Evolutionary conservation across 75 land plant genomes (phyloP), one percentile per base, ranked within the genome.

Genomic region (Picea glauca): DNA sequence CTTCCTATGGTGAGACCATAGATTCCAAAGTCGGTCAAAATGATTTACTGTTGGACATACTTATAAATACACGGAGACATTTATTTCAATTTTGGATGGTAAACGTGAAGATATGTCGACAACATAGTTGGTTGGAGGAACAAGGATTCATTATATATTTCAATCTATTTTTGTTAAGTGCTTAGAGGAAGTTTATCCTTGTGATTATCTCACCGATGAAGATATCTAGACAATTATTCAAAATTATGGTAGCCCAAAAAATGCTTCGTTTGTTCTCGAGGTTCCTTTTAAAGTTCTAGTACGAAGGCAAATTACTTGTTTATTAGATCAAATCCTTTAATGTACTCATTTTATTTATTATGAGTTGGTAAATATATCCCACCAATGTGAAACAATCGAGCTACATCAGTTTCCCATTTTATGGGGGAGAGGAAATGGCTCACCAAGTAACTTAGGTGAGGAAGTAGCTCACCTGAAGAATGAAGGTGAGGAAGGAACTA

Each of bases 111-210:
- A 89, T 75, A 85, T 94, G 88, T 91, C 98, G 15, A 96, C 99
- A 62, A 68, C 86, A 68, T 97, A 92, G 84, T 85, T 96, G 60
- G 88, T 93, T 82, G 99, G 97, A 80, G 99, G 99, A 86, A 95
- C 99, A 23, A 76, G 99, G 21, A 91, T 96, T 81, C 98, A 94
- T 60, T 94, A 94, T 77, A 96, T 94, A 60, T 94, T 96, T 77
- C 99, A 94, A 73, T 86, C 89, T 13, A 94, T 94, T 54, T 96
- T 90, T 83, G 99, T 96, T 21, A 96, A 85, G 78, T 88, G 97
- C 79, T 85, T 96, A 75, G 99, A 96, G 97, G 98, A 94, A 76
- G 98, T 96, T 32, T 97, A 96, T 85, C 99, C 99, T 62, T 96
- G 95, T 91, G 95, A 91, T 74, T 95, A 90, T 63, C 77, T 96